These are phyloP conservation scores for Cerrena zonata DNA, from an alignment of 1,284 basidiomycete species.

Conservation along the genomic window DNA sequence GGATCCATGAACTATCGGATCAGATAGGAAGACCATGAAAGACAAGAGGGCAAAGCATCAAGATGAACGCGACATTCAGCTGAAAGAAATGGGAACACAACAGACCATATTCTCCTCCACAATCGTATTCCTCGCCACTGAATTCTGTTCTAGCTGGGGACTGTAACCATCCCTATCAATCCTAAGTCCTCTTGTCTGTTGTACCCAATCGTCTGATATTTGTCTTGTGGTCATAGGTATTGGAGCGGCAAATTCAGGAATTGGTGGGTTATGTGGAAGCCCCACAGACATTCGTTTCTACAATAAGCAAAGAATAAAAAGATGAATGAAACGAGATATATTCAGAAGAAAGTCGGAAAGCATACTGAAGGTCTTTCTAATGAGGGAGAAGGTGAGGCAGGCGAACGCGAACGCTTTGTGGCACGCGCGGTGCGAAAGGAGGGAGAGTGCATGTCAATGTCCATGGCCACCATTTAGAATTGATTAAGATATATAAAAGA, in stretches of 20 bases:
- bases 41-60: neutral
- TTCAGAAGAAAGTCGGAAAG: constrained; percentile 2
- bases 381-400: constrained; percentile 37
- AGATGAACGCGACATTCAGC: neutral
- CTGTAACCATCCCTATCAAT: constrained; percentile 38
- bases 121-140: constrained; percentile 11
- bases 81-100: too few species aligned
- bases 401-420: constrained; percentile 54
- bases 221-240: constrained; percentile 15
- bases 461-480: constrained; percentile 18
- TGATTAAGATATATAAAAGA: neutral
- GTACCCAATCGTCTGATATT: constrained; percentile 62
- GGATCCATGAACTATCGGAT: neutral
- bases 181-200: constrained; percentile 51
- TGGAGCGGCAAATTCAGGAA: constrained; percentile 13
- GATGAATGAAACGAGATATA: neutral
- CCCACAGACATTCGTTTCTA: constrained; percentile 54
- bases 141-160: constrained; percentile 28
- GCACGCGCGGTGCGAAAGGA: constrained; percentile 32
- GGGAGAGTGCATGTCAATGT: constrained; percentile 37
- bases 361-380: constrained; percentile 49
- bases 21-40: neutral
- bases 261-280: constrained; percentile 24
- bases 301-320: too few species aligned
- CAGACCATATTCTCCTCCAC: constrained; percentile 12